Conservation (phyloP, 2,329 filamentous ascomycete species). For the Fusarium chuoi region DNA sequence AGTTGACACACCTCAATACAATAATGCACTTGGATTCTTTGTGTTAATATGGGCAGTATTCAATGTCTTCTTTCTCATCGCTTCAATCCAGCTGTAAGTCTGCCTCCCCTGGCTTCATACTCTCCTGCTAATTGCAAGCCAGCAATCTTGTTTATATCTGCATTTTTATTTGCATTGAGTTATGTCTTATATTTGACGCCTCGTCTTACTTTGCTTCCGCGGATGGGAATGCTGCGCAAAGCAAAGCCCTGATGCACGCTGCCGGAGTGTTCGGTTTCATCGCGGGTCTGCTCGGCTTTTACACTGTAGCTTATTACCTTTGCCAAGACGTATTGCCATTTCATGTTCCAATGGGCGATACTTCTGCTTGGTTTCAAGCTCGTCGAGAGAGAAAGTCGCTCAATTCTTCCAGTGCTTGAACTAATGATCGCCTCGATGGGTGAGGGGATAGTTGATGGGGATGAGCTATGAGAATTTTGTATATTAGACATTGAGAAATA, state of each 20-base stretch:
- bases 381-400: slow-evolving; percentile 5
- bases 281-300: slow-evolving; percentile 39
- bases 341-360: slow-evolving; percentile 38
- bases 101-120: not conserved
- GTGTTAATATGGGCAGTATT: slow-evolving; percentile 43
- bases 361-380: slow-evolving; percentile 24
- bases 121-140: not conserved
- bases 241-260: slow-evolving; percentile 25
- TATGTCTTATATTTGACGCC: slow-evolving; percentile 38
- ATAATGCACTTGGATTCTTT: slow-evolving; percentile 45
- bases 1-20: slow-evolving; percentile 14
- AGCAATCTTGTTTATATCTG: slow-evolving; percentile 40
- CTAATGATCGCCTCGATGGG: not conserved
- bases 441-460: not conserved
- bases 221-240: slow-evolving; percentile 23
- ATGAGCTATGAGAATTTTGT: not conserved
- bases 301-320: slow-evolving; percentile 35
- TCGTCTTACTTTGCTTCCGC: slow-evolving; percentile 33
- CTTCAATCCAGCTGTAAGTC: slow-evolving; percentile 32
- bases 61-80: slow-evolving; percentile 44
- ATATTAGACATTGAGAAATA: not conserved
- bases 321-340: slow-evolving; percentile 41
- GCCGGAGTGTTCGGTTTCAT: slow-evolving; percentile 41
- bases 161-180: slow-evolving; percentile 37
- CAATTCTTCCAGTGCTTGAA: not conserved